Conservation (phyloP, 2,329 filamentous ascomycete genomes). For the Penicillium sp. region DNA sequence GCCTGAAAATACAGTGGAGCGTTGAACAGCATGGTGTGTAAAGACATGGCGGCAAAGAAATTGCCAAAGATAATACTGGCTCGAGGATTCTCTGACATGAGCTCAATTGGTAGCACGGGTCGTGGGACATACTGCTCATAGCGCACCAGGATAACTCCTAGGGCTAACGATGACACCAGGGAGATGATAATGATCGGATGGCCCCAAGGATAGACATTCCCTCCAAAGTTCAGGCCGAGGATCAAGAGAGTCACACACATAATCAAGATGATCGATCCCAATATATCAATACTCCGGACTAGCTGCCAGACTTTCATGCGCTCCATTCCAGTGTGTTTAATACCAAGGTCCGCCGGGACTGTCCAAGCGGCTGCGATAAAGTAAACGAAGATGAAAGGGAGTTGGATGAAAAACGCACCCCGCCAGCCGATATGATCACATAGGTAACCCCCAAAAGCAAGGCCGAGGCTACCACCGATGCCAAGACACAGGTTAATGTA, state of each 20-base stretch:
- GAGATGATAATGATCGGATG: slow-evolving; percentile 53
- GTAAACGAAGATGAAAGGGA: slow-evolving; percentile 49
- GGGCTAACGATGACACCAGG: slow-evolving; percentile 43
- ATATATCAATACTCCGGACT: slow-evolving; percentile 51
- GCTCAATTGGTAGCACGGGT: slow-evolving; percentile 52
- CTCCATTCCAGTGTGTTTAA: slow-evolving; percentile 44
- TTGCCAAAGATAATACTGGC: slow-evolving; percentile 54
- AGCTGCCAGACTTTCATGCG: slow-evolving; percentile 44
- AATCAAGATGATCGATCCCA: slow-evolving; percentile 51
- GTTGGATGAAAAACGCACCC: slow-evolving; percentile 50
- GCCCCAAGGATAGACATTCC: slow-evolving; percentile 53
- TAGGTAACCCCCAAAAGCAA: slow-evolving; percentile 42
- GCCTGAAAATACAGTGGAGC: slow-evolving; percentile 75
- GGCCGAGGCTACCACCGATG: slow-evolving; percentile 39
- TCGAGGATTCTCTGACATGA: slow-evolving; percentile 49
- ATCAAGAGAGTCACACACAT: slow-evolving; percentile 50
- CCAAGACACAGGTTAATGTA: slow-evolving; percentile 44
- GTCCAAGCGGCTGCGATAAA: slow-evolving; percentile 28
- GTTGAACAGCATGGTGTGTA: slow-evolving; percentile 64
- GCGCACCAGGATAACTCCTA: slow-evolving; percentile 42
- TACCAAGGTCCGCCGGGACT: slow-evolving; percentile 48
- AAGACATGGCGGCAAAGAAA: slow-evolving; percentile 51
- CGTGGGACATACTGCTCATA: slow-evolving; percentile 47
- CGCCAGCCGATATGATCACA: slow-evolving; percentile 45
- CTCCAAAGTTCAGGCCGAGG: slow-evolving; percentile 54